Evolutionary conservation across 208 protist species (phyloP).

Genomic region (Leishmania tarentolae): DNA sequence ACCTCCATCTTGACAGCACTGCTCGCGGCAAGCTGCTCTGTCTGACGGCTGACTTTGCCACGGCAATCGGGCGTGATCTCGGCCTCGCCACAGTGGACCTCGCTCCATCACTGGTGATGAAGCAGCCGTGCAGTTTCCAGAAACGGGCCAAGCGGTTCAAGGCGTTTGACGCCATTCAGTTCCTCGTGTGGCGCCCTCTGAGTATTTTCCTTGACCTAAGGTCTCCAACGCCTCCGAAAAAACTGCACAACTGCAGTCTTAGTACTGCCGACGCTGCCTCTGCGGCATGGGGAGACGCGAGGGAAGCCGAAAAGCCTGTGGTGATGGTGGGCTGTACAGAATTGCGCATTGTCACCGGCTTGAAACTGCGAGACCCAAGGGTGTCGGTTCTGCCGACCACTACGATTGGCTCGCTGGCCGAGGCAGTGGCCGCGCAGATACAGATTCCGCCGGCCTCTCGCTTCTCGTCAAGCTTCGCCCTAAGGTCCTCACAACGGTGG

Average conservation of each 20-base stretch:
- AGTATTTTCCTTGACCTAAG: not conserved
- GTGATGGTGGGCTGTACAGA: conserved; percentile 4
- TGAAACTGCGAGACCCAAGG: conserved; percentile 11
- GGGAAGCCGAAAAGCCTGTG: not conserved
- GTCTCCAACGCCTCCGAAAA: not conserved
- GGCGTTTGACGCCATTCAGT: conserved; percentile 21
- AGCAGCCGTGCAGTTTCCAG: conserved; percentile 36
- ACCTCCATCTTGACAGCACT: conserved; percentile 17
- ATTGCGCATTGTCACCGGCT: conserved; percentile 12
- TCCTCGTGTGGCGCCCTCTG: conserved; percentile 25
- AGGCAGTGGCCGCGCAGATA: conserved; percentile 28
- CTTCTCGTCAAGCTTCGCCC: not conserved
- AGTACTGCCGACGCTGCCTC: not conserved
- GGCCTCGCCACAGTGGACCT: conserved; percentile 35
- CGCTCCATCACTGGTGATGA: conserved; percentile 24
- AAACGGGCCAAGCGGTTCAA: conserved; percentile 30
- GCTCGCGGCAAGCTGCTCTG: conserved; percentile 28
- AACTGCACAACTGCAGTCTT: too few species aligned
- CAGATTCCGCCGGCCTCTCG: not conserved
- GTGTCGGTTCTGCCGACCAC: conserved; percentile 26
- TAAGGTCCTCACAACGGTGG: not conserved
- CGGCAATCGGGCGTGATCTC: conserved; percentile 37
- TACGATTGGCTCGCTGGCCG: conserved; percentile 21
- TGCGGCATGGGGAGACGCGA: not conserved
- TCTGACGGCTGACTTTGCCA: conserved; percentile 30